Evolutionary conservation across 305 asterid species (phyloP).

Genomic region (Solanum hybrid): DNA sequence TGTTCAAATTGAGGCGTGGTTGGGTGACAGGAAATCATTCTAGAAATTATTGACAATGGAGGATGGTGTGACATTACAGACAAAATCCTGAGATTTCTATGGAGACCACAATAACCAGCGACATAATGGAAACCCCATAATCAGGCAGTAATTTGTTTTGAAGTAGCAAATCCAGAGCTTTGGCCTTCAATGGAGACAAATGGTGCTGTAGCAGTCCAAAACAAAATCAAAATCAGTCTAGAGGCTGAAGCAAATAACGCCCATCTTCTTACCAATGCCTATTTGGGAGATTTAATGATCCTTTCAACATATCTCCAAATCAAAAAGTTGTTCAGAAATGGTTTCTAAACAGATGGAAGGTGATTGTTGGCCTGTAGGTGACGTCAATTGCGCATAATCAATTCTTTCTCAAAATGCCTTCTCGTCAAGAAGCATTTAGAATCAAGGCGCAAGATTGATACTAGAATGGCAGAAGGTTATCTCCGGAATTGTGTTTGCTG

Average conservation of each 20-base stretch:
- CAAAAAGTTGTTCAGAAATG: neutral
- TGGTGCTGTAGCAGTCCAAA: neutral
- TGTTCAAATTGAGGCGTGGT: neutral
- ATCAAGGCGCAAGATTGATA: neutral
- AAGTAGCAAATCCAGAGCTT: neutral
- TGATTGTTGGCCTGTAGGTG: neutral
- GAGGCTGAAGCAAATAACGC: neutral
- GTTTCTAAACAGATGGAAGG: neutral
- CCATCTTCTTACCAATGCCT: neutral
- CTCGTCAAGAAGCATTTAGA: neutral
- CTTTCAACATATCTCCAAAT: neutral
- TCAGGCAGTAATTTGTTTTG: neutral
- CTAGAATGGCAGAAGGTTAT: neutral
- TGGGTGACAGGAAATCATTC: neutral
- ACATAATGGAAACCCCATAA: neutral
- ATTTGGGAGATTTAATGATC: neutral
- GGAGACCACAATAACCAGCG: neutral
- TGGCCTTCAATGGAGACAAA: neutral
- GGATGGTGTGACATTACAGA: neutral
- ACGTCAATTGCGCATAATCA: neutral
- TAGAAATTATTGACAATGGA: neutral
- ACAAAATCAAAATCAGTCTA: neutral
- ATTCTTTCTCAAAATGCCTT: neutral
- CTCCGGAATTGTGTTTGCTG: neutral
- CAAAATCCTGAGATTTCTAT: neutral